phyloP scores from a whole-genome alignment of 129 eudicot genomes.

The Silybum marianum region DNA sequence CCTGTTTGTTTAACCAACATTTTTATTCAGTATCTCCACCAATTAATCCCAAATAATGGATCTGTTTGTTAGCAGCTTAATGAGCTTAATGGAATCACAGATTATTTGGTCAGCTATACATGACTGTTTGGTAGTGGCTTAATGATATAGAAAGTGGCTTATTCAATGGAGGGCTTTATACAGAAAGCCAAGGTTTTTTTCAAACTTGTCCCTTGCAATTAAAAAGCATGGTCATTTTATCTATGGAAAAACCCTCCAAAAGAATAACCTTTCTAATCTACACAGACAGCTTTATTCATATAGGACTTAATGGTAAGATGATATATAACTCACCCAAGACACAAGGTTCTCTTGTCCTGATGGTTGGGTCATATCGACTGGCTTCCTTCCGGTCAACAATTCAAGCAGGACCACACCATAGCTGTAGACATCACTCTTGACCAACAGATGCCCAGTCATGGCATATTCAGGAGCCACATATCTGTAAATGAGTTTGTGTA shows the following conservation, averaged over 20 bases:
- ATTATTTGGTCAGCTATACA: too few relatives aligned
- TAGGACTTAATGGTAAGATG: not conserved
- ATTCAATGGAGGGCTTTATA: too few relatives aligned
- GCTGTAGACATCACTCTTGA: slow-evolving; percentile 97
- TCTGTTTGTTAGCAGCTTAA: not conserved
- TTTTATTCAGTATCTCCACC: not conserved
- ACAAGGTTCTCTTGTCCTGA: slow-evolving; percentile 99
- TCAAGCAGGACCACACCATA: slow-evolving; percentile 98
- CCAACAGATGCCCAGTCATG: slow-evolving; percentile 97
- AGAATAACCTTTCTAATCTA: too few relatives aligned
- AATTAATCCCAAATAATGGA: not conserved
- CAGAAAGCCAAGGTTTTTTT: too few relatives aligned
- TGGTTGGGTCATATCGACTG: slow-evolving; percentile 96
- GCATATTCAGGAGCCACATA: slow-evolving; percentile 99
- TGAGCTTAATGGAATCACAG: too few relatives aligned
- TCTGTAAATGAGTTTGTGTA: slow-evolving; percentile 45
- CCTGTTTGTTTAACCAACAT: slow-evolving; percentile 54
- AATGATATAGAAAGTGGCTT: too few relatives aligned
- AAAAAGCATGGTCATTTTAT: too few relatives aligned
- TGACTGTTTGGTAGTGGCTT: too few relatives aligned
- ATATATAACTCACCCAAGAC: slow-evolving; percentile 78
- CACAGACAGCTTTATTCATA: not conserved
- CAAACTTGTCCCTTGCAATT: too few relatives aligned
- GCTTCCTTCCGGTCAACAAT: slow-evolving; percentile 90
- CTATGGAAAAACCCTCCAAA: too few relatives aligned